Conservation (phyloP, 2,329 filamentous ascomycete genomes). For the Colletotrichum sp. region DNA sequence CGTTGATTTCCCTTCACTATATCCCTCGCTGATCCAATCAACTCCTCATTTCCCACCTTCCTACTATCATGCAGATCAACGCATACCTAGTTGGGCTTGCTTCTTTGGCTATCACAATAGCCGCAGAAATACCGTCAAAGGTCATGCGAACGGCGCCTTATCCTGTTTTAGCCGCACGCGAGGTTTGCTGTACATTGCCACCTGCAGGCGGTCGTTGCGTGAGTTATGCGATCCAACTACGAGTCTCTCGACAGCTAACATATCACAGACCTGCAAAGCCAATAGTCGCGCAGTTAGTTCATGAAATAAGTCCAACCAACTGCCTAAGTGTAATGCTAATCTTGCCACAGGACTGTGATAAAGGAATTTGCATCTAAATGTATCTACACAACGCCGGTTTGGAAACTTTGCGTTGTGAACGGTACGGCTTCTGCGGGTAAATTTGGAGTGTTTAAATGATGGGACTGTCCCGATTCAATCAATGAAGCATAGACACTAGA, state of each 20-base stretch:
- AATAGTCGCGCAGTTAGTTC: neutral
- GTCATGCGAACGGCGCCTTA: rapidly evolving
- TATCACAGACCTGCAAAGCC: neutral
- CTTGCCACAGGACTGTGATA: neutral
- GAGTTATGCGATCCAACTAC: neutral
- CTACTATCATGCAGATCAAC: neutral
- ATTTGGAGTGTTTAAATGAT: too few species aligned
- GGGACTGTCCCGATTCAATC: too few species aligned
- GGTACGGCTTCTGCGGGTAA: too few species aligned
- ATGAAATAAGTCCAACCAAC: too few species aligned
- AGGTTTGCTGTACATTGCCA: rapidly evolving
- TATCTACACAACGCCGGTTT: too few species aligned
- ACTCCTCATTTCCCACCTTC: too few species aligned
- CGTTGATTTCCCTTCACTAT: too few species aligned
- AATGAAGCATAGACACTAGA: too few species aligned
- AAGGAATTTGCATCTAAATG: neutral
- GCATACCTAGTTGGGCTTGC: neutral
- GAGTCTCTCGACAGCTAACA: rapidly evolving
- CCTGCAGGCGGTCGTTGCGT: neutral
- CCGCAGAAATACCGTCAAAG: neutral
- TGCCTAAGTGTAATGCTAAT: neutral
- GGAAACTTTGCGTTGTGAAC: too few species aligned
- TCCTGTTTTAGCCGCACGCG: neutral
- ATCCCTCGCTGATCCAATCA: too few species aligned
- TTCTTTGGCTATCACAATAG: rapidly evolving